Conservation (phyloP, 169 alveolate species). For the Eimeria sp. region DNA sequence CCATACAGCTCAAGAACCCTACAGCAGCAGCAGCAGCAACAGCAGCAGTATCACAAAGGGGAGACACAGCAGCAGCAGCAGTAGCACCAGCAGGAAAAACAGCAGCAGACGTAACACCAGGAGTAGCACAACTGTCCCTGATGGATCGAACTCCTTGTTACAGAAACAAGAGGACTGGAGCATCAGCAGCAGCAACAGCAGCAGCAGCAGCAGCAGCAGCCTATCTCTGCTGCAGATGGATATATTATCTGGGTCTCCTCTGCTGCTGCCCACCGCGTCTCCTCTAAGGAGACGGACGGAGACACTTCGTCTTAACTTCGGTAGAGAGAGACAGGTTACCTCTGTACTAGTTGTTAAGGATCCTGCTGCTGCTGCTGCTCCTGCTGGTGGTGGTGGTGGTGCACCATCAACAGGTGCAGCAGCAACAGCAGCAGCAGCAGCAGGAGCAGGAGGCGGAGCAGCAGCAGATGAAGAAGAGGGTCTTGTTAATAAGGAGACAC, state of each 20-base stretch:
- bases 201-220: conserved; percentile 34
- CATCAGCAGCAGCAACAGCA: conserved; percentile 24
- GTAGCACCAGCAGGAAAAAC: neutral
- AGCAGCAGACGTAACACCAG: no score
- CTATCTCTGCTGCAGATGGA: conserved; percentile 32
- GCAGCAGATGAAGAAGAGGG: neutral
- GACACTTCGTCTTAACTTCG: neutral
- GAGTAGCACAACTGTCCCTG: no score
- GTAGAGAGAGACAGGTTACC: conserved; percentile 28
- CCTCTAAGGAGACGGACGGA: conserved; percentile 8
- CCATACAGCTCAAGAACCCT: no score
- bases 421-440: neutral
- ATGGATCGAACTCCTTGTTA: no score
- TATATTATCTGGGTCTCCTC: conserved; percentile 24
- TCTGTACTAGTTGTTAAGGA: neutral
- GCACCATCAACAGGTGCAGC: neutral
- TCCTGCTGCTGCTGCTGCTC: neutral
- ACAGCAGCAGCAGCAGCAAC: neutral
- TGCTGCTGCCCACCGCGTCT: conserved; percentile 40
- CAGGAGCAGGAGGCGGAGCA: neutral
- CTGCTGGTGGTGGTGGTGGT: neutral
- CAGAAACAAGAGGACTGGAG: no score
- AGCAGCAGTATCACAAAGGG: neutral
- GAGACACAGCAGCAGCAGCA: neutral
- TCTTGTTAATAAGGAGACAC: neutral